Percentiles rank a stretch among this genome's conserved stretches.
Conservation (phyloP, 805 yeast species). For the Cephaloascus fragrans region DNA sequence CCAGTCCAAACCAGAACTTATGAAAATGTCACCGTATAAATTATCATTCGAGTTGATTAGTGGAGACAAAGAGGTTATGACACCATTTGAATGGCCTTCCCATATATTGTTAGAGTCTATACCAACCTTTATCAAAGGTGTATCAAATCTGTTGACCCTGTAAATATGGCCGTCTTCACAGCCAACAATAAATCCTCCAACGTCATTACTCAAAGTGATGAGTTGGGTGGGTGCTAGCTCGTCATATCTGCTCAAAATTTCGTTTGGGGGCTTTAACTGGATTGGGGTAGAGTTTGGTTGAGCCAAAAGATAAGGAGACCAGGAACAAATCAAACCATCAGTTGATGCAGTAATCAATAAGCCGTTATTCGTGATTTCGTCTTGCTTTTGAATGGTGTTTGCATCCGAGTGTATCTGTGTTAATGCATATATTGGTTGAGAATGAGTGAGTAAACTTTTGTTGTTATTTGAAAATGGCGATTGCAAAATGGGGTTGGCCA, state of each 20-base stretch:
- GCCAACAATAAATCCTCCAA: constrained; percentile 20
- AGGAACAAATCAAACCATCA: constrained; percentile 24
- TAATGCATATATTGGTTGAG: constrained; percentile 18
- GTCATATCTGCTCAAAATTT: constrained; percentile 13
- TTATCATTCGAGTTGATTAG: not conserved
- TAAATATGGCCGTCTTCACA: constrained; percentile 23
- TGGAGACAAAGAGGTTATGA: constrained; percentile 19
- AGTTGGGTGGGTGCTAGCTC: constrained; percentile 17
- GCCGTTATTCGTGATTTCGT: constrained; percentile 5
- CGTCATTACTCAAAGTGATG: constrained; percentile 13
- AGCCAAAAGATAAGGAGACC: constrained; percentile 23
- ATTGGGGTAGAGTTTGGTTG: constrained; percentile 11
- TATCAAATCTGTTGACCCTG: constrained; percentile 16
- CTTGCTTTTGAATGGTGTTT: not conserved
- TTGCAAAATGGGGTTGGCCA: constrained; percentile 7
- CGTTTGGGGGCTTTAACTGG: constrained; percentile 17
- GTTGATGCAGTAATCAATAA: constrained; percentile 20
- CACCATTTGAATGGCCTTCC: constrained; percentile 18
- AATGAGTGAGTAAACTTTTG: constrained; percentile 13
- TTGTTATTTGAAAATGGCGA: constrained; percentile 9
- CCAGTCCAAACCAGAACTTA: constrained; percentile 22
- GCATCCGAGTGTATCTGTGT: constrained; percentile 10
- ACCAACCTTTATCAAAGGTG: constrained; percentile 7
- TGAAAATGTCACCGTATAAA: not conserved
- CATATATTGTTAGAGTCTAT: constrained; percentile 11